These are phyloP conservation scores for Clonostachys byssicola DNA, from an alignment of 2,329 filamentous ascomycete genomes.

Conservation along the genomic window DNA sequence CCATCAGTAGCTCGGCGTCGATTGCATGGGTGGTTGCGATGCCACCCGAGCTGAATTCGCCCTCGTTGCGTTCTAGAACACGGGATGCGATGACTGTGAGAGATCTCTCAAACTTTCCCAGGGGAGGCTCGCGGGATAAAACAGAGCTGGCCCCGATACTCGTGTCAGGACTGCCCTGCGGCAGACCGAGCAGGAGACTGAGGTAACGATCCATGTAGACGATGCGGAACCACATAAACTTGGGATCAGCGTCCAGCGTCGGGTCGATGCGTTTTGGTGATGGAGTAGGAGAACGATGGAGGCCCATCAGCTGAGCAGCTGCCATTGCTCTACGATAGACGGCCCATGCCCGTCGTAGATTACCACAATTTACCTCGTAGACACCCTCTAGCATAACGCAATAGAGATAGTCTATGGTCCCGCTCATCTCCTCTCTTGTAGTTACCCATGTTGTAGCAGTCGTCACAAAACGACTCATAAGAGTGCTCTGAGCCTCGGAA, in stretches of 20 bases:
- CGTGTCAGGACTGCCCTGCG: slow-evolving; percentile 8
- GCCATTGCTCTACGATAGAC: slow-evolving; percentile 42
- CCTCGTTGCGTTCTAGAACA: too few species aligned
- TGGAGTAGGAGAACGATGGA: slow-evolving; percentile 46
- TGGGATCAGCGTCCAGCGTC: slow-evolving; percentile 12
- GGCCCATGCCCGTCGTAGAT: slow-evolving; percentile 50
- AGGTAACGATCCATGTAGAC: slow-evolving; percentile 44
- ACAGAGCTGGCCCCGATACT: too few species aligned
- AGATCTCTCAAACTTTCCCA: too few species aligned
- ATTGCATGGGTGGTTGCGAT: too few species aligned
- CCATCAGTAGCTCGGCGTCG: too few species aligned
- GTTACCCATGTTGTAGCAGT: slow-evolving; percentile 23
- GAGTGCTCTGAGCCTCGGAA: too few species aligned
- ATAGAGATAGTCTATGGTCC: slow-evolving; percentile 47
- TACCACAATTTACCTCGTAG: slow-evolving; percentile 48
- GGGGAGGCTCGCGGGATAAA: too few species aligned
- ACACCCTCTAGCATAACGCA: slow-evolving; percentile 41
- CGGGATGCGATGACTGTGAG: too few species aligned
- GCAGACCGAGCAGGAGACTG: slow-evolving; percentile 45
- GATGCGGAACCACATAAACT: slow-evolving; percentile 42
- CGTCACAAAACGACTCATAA: too few species aligned
- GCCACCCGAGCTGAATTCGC: too few species aligned
- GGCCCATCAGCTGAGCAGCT: slow-evolving; percentile 46
- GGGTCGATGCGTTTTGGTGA: slow-evolving; percentile 13
- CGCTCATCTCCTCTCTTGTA: slow-evolving; percentile 45